These are phyloP conservation scores for Pichia sp. DNA, from an alignment of 1,139 yeast genomes.

Conservation along the genomic window DNA sequence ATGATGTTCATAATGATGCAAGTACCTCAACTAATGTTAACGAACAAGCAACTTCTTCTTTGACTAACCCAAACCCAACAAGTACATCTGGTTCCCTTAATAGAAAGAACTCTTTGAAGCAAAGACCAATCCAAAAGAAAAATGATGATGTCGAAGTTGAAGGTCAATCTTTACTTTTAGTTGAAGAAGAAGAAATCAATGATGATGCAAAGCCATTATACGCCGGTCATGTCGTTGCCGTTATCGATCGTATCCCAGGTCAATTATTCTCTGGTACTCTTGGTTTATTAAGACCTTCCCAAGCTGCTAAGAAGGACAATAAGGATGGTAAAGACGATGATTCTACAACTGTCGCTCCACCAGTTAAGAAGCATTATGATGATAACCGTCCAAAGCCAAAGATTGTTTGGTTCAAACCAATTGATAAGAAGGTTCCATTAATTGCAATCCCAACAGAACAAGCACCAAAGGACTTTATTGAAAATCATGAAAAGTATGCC, in stretches of 20 bases:
- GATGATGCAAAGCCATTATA: conserved; percentile 92
- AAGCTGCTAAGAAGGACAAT: conserved; percentile 81
- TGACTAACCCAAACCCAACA: conserved; percentile 10
- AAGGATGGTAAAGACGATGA: conserved; percentile 12
- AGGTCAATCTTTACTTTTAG: conserved; percentile 87
- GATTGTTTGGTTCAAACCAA: conserved; percentile 98
- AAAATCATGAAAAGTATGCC: conserved; percentile 80
- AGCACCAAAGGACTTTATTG: conserved; percentile 95
- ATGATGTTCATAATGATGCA: conserved; percentile 71
- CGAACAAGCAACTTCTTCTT: conserved; percentile 14
- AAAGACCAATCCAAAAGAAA: conserved; percentile 97
- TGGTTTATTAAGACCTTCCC: conserved; percentile 93
- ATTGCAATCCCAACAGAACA: conserved; percentile 99
- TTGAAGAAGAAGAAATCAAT: conserved; percentile 93
- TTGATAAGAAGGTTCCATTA: conserved; percentile 95
- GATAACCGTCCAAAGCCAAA: conserved; percentile 59
- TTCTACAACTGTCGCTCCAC: conserved; percentile 28
- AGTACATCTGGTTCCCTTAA: conserved; percentile 40
- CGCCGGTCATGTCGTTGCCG: conserved; percentile 99
- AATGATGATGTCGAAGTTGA: conserved; percentile 98
- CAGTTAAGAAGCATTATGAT: conserved; percentile 36
- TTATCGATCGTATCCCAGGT: conserved; percentile 95
- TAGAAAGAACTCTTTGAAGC: conserved; percentile 89
- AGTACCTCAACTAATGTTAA: conserved; percentile 39
- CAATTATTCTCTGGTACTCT: conserved; percentile 93